Evolutionary conservation across 108 stramenopile genomes (phyloP).

Genomic region (Cyclotella choctawhatcheeana): DNA sequence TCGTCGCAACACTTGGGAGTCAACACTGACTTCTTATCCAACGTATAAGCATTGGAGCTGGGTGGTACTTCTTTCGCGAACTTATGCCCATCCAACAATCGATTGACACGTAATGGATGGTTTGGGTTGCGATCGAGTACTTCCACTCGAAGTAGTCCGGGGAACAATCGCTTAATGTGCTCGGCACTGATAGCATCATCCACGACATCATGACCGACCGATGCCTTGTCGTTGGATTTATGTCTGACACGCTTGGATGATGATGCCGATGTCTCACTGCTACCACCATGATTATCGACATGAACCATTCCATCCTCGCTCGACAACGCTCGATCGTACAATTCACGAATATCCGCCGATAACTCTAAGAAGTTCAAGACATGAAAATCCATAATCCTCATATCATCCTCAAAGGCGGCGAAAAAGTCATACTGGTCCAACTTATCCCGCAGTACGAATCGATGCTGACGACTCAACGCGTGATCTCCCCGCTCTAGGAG

Average conservation of each 20-base stretch:
- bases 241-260: conserved; percentile 17
- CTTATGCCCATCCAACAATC: conserved; percentile 14
- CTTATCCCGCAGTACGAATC: conserved; percentile 78
- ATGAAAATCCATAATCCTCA: conserved; percentile 63
- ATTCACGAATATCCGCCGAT: conserved; percentile 53
- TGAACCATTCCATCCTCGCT: conserved; percentile 7
- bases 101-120: conserved; percentile 41
- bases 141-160: conserved; percentile 78
- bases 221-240: conserved; percentile 33
- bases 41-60: conserved; percentile 14
- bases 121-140: conserved; percentile 51
- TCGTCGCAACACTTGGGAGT: conserved; percentile 65
- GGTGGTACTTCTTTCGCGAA: conserved; percentile 34
- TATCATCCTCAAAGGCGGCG: conserved; percentile 73
- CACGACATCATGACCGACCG: conserved; percentile 38
- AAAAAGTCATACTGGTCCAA: conserved; percentile 77
- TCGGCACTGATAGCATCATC: conserved; percentile 54
- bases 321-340: conserved; percentile 41
- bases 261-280: neutral
- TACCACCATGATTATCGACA: neutral
- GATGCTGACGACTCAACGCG: conserved; percentile 78
- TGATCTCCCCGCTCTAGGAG: conserved; percentile 14
- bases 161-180: conserved; percentile 65
- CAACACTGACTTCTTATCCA: conserved; percentile 24
- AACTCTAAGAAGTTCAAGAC: conserved; percentile 63